These are phyloP conservation scores for Pleurotus salmoneostramineus DNA, from an alignment of 768 basidiomycete species.

Conservation along the genomic window DNA sequence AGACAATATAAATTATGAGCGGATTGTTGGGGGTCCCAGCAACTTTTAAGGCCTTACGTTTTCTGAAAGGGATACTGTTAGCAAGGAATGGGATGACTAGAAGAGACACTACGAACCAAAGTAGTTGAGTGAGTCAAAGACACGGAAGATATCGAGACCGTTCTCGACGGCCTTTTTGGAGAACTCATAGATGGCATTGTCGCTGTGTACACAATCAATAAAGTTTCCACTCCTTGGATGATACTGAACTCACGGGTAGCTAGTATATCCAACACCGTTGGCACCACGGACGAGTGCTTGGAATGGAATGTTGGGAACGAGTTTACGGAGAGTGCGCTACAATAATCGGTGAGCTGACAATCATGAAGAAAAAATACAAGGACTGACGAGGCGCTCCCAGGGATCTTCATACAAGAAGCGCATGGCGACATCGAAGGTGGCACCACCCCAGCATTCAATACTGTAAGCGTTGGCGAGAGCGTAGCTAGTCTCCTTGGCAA, in stretches of 20 bases:
- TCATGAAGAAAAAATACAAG: neutral
- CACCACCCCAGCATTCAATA: constrained; percentile 98
- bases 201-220: constrained; percentile 38
- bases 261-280: constrained; percentile 98
- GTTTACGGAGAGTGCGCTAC: constrained; percentile 85
- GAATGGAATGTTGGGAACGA: constrained; percentile 98
- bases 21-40: neutral
- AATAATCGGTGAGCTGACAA: constrained; percentile 14
- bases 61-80: constrained; percentile 37
- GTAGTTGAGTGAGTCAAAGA: constrained; percentile 99
- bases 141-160: constrained; percentile 98
- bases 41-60: constrained; percentile 42
- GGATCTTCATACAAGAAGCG: constrained; percentile 99
- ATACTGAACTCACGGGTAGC: constrained; percentile 88
- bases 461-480: constrained; percentile 95
- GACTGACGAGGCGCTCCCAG: constrained; percentile 91
- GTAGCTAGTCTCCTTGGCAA: constrained; percentile 95
- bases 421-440: constrained; percentile 99
- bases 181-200: constrained; percentile 99
- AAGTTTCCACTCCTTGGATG: too few species aligned
- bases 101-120: constrained; percentile 57
- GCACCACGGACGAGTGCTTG: constrained; percentile 98
- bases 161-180: constrained; percentile 99
- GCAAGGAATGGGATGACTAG: neutral
- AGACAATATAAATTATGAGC: neutral